Evolutionary conservation across 768 basidiomycete genomes (phyloP), one percentile per base, ranked within the genome.

Genomic region (Tremella fuciformis): DNA sequence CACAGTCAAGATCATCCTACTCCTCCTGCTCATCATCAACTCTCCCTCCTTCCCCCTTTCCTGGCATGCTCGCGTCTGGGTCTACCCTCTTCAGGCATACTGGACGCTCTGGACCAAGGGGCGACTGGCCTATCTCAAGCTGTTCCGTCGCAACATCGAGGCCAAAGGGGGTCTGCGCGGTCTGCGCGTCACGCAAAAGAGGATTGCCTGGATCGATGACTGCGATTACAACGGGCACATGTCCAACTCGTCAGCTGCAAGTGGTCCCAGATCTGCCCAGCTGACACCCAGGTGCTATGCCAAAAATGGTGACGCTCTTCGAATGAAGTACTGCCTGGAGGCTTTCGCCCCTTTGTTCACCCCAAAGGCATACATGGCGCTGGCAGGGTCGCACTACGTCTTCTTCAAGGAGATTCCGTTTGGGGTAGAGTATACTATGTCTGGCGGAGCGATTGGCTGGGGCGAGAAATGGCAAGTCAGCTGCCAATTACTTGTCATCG

Each of bases 401-500:
- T 78, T 75, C 63, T 54, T 76, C 50, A 76, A 75, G 59, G 77
- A 78, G 66, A 74, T 78, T 34, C 76, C 75, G 3, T 60, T 77
- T 1, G 59, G 70, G 15, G 41, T 66, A 2, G 64, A 70, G 13
- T 78, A 76, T 58, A 64, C 71, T 21, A 69, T 78, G 60, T 73
- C 75, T 47, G 58, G 70, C 9, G 59, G 61, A n/a, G 66, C 66
- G 40, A 70, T 64, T 11, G 77, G 77, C n/a, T 77, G 69, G 65
- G 77, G 73, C 11, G 73, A 75, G 38, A 78, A 78, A 52, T 78
- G 77, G 77, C 67, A 16, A 55, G 70, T 69, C 22, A n/a, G 38
- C 18, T n/a, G 53, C 48, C n/a, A 26, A 3, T n/a, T 6, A 44
- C 2, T 54, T 9, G 50, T 42, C 50, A 63, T 13, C 15, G 4